phyloP scores from a whole-genome alignment of 345 rosid species.

The Melaleuca quinquenervia region DNA sequence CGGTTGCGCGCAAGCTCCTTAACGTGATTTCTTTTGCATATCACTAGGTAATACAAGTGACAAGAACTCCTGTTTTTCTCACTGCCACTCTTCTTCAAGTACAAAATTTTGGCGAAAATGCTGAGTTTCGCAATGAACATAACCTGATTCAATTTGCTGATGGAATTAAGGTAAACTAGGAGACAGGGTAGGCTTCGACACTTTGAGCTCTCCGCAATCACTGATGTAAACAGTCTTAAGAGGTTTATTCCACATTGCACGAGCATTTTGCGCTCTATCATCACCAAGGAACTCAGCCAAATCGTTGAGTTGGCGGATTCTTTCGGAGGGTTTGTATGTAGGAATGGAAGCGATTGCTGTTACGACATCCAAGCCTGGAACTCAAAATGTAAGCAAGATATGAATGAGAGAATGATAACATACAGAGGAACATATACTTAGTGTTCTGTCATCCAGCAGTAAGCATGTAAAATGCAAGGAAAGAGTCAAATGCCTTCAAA shows the following conservation, averaged over 20 bases:
- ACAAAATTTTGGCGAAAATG: neutral
- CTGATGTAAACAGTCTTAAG: constrained; percentile 65
- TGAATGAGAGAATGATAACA: neutral
- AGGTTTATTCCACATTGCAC: constrained; percentile 69
- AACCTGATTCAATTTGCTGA: neutral
- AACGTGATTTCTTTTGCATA: neutral
- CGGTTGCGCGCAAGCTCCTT: neutral
- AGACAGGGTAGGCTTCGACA: constrained; percentile 61
- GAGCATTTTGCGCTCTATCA: constrained; percentile 73
- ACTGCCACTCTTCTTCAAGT: neutral
- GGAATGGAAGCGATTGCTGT: constrained; percentile 66
- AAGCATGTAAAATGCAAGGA: neutral
- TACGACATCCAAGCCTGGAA: constrained; percentile 75
- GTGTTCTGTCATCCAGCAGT: neutral
- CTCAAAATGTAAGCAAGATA: neutral
- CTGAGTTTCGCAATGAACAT: neutral
- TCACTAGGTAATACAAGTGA: neutral
- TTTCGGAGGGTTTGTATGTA: constrained; percentile 60
- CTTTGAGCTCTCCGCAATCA: constrained; percentile 74
- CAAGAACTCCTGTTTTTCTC: neutral
- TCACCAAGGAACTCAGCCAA: constrained; percentile 73
- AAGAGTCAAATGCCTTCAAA: neutral
- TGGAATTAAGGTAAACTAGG: constrained; percentile 44
- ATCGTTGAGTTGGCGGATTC: constrained; percentile 59
- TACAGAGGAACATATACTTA: neutral